Evolutionary conservation across 768 basidiomycete species (phyloP).

Genomic region (Fistulinella prunicolor): DNA sequence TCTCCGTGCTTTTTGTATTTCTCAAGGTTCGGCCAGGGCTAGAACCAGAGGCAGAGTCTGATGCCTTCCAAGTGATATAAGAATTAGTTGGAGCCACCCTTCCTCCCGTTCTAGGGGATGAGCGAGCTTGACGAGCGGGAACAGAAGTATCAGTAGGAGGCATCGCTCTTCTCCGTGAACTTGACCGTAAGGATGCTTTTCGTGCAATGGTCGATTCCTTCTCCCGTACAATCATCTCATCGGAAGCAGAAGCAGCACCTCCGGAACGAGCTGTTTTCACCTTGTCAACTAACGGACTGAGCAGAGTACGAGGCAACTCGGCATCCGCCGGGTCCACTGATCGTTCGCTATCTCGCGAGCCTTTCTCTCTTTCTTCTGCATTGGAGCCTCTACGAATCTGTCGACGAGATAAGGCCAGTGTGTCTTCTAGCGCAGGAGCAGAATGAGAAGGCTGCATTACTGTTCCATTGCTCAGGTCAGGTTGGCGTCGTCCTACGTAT

Average conservation of each 20-base stretch:
- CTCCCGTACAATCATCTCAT: conserved; percentile 21
- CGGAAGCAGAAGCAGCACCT: conserved; percentile 18
- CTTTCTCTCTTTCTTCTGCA: conserved; percentile 25
- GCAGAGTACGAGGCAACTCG: conserved; percentile 18
- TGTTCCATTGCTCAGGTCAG: conserved; percentile 17
- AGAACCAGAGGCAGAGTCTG: conserved; percentile 32
- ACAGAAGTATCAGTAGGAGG: conserved; percentile 21
- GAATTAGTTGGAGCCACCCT: conserved; percentile 22
- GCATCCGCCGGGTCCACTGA: conserved; percentile 15
- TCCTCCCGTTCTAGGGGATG: conserved; percentile 21
- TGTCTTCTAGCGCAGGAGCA: conserved; percentile 32
- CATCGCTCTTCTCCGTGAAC: conserved; percentile 18
- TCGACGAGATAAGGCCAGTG: conserved; percentile 25
- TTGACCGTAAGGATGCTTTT: conserved; percentile 15
- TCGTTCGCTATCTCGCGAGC: conserved; percentile 24
- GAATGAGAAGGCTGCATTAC: conserved; percentile 27
- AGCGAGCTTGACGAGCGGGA: conserved; percentile 19
- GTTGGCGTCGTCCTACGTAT: conserved; percentile 23
- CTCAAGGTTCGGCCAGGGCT: conserved; percentile 31
- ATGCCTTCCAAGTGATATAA: conserved; percentile 27
- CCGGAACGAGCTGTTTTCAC: conserved; percentile 12
- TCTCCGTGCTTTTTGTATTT: conserved; percentile 30
- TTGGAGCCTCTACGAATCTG: conserved; percentile 27
- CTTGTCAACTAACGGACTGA: conserved; percentile 17
- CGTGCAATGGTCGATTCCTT: conserved; percentile 13